Base-by-base conservation (phyloP, 192 early-diverging fungal genomes). In the Pilaira anomala region DNA sequence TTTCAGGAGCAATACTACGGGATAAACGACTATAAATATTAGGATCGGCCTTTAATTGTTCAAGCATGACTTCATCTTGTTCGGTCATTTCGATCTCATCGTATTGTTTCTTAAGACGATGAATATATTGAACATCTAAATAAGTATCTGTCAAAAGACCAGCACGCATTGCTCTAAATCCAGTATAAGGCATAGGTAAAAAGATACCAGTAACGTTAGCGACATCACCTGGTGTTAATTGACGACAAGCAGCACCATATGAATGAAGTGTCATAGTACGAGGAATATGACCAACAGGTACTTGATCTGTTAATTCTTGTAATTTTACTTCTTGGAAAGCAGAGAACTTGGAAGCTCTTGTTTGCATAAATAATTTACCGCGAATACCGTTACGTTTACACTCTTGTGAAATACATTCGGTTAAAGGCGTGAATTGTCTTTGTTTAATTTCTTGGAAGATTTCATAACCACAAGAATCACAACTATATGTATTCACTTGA, bases 261-360 rank as follows among this genome's bases (percentile, higher is more conserved):
- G 96, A 74, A 72, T 97, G 89, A 25, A 98, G 80, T n/a, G 89
- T 93, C 86, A 98, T 95, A 28, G 90, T 85, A 45, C 96, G 87
- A 61, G 96, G 96, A 73, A 98, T 98, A 74, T 96, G 94, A 61
- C 96, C 96, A 75, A 96, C 95, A 52, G 96, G 96, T 18, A 98
- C 93, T 88, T 98, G 96, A 76, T 98, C 94, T 22, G 95, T 90
- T 87, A 95, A 73, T 73, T 98, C 96, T 76, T 98, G 96, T 52
- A 98, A 65, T 73, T 93, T 93, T 66, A 97, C 89, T 74, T 98
- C 96, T 76, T 98, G 96, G 79, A 96, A 97, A 63, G 89, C 87
- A 72, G 93, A 67, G 65, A 98, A 94, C 61, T 95, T 93, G 63
- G 85, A 92, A 24, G 90, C 93, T 54, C 95, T 87, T 8, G 92